Evolutionary conservation across 495 filamentous ascomycete species (phyloP).

Genomic region (Clavariopsis aquatica): DNA sequence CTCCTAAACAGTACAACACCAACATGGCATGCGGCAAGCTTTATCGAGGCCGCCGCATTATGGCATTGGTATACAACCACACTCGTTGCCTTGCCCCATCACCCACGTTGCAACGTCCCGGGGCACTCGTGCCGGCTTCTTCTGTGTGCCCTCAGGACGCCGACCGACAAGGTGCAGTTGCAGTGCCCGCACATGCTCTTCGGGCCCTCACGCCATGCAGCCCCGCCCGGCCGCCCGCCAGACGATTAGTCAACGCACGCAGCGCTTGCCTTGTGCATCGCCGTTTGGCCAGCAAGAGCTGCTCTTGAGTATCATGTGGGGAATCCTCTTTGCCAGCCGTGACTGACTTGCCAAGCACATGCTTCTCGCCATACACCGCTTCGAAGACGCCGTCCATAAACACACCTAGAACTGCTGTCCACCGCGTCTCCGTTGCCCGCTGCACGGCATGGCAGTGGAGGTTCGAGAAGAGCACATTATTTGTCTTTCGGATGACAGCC

Average conservation of each 20-base stretch:
- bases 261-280: conserved; percentile 44
- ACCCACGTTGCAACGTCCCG: conserved; percentile 16
- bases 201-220: not conserved
- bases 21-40: not conserved
- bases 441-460: not conserved
- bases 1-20: not conserved
- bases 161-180: conserved; percentile 20
- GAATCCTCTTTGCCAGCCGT: conserved; percentile 44
- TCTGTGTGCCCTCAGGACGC: not conserved
- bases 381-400: conserved; percentile 44
- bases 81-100: conserved; percentile 4
- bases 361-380: conserved; percentile 40
- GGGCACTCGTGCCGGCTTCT: conserved; percentile 16
- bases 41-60: not conserved
- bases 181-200: not conserved
- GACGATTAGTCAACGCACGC: conserved; percentile 43
- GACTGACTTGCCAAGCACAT: conserved; percentile 41
- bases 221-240: not conserved
- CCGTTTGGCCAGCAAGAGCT: conserved; percentile 42
- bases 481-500: not conserved
- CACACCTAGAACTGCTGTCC: conserved; percentile 43
- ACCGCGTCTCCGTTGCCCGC: conserved; percentile 20
- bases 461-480: no score
- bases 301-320: conserved; percentile 42
- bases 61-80: conserved; percentile 19